Base-by-base conservation (phyloP, 257 asterid species). In the Solanum appendiculatum region DNA sequence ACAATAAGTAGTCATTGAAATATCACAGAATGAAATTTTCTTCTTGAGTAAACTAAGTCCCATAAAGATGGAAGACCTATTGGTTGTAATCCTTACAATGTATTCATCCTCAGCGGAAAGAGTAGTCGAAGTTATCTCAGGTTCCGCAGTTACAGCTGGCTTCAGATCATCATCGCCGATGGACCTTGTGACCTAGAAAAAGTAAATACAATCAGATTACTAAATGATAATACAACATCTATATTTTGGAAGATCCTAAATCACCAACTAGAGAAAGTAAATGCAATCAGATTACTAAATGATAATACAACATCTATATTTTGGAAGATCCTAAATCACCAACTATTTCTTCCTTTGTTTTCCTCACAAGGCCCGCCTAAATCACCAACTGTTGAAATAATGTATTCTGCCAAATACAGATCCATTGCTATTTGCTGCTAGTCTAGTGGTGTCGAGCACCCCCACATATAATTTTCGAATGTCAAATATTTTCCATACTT, bases 151-250 rank as follows among this genome's bases (percentile, higher is more conserved):
- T 89, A 97, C 99, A 91, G 90, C 94, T 85, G 99, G 99, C 95
- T 97, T 97, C 51, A 97, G 93, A 92, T 97, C 99, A 89, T 93
- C 99, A 88, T 97, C 99, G 5, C 99, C 99, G 51, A 95, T 97
- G 60, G 99, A 96, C 85, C 99, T 92, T 18, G 99, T 96, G 85
- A 97, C 99, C 99, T 97, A 88, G 84, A 86, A 69, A 87, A 84
- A 42, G 56, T 54, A 68, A 86, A 44, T 3, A 83, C 39, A 58
- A 80, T 46, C 68, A 80, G 68, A 80, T 80, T 46, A 80, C 39
- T 80, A 46, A 80, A 80, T 80, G 42, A 80, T 80, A 80, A 80
- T 18, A 48, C 63, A 78, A 78, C 63, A 44, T 46, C 68, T 80
- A 80, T 80, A 29, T 29, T 48, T 80, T 80, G 27, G 21, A 48